phyloP scores from a whole-genome alignment of 257 asterid genomes.

The Salvia miltiorrhiza region DNA sequence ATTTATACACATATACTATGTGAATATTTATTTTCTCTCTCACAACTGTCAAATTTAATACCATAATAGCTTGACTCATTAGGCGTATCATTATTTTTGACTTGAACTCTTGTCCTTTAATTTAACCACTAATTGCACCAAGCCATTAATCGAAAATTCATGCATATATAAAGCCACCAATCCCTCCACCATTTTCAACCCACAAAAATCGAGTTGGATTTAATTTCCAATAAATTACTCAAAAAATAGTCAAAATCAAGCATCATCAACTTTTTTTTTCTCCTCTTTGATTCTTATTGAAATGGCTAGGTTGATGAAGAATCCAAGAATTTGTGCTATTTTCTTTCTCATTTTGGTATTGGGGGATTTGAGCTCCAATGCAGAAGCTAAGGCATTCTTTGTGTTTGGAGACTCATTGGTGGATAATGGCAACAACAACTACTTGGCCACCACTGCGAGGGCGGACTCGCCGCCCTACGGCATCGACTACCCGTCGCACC shows the following conservation, averaged over 20 bases:
- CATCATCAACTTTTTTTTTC: neutral
- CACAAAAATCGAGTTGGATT: neutral
- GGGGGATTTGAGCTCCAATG: neutral
- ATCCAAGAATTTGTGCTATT: neutral
- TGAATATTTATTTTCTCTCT: neutral
- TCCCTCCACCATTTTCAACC: constrained; percentile 22
- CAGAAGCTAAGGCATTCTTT: constrained; percentile 51
- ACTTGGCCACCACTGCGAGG: constrained; percentile 59
- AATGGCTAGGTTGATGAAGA: constrained; percentile 19
- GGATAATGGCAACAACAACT: constrained; percentile 78
- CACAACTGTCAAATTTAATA: constrained; percentile 39
- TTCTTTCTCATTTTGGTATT: constrained; percentile 15
- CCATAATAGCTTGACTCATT: constrained; percentile 17
- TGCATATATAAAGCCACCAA: constrained; percentile 27
- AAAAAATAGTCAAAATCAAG: neutral
- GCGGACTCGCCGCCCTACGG: constrained; percentile 83
- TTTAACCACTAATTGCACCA: constrained; percentile 34
- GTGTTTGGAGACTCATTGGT: constrained; percentile 77
- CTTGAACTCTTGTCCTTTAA: constrained; percentile 31
- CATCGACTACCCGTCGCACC: constrained; percentile 60
- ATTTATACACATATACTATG: neutral
- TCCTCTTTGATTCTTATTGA: neutral
- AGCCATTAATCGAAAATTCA: constrained; percentile 19
- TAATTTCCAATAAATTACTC: neutral
- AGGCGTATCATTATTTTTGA: constrained; percentile 10